Base-by-base conservation (phyloP, 371 early-diverging fungal species). In the Rhizopus sp. region DNA sequence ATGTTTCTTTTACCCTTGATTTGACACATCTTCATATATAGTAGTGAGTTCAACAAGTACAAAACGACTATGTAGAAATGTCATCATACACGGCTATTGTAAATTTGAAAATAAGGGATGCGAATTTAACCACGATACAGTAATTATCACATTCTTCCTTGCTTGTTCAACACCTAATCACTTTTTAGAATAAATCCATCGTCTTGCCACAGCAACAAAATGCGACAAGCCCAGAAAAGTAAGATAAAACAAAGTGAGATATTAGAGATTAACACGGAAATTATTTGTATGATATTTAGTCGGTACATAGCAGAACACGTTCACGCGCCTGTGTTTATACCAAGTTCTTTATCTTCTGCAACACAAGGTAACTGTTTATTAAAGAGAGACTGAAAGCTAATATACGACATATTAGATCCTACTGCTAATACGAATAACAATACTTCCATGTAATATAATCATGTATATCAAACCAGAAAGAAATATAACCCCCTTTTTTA, bases 71-170 rank as follows among this genome's bases (percentile, higher is more conserved):
- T 93, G 92, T 67, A 81, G 91, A 49, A 90, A 93, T 68, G 80
- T 93, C 39, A 87, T 91, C 61, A 91, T 91, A 60, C 89, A 91
- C 68, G 94, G 94, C 5, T 88, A 82, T 63, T 94, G 94, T 80
- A 91, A 91, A 71, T 90, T 73, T 57, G 89, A 93, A 77, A 81
- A 82, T 58, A 88, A 87, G 60, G 93, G 94, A 2, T 94, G 94
- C 73, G 88, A 89, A 73, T 94, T 90, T 71, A 88, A 87, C 55
- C 94, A 94, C 60, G 88, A 89, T 47, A 66, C 68, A 53, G 89
- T 87, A 77, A 54, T 75, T 67, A 13, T 39, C 29, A 55, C 37
- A 3, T 51, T 6, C 9, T n/a, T 38, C 47, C 30, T 5, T 29
- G 3, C 3, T 6, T 13, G 34, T 7, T 42, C 16, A 39, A 23